Conservation (phyloP, 2,329 filamentous ascomycete genomes). For the Corniculantispora saksenae region DNA sequence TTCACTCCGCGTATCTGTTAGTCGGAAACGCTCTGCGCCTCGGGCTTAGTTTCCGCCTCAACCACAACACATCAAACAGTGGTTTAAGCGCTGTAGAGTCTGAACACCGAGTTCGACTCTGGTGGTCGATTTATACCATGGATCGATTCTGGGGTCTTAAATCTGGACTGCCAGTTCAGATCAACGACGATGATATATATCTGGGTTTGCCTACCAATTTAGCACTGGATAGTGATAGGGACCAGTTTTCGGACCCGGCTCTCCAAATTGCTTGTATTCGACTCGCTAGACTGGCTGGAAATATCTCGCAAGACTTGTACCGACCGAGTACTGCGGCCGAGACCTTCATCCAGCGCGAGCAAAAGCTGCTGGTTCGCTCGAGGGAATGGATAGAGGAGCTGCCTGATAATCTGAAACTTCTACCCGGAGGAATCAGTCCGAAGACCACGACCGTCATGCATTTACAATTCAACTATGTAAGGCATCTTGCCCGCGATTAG, state of each 20-base stretch:
- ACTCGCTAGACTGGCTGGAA: neutral
- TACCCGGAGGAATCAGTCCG: neutral
- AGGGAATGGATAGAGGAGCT: neutral
- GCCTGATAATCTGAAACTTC: neutral
- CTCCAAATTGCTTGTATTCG: neutral
- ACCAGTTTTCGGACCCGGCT: neutral
- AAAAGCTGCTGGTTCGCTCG: neutral
- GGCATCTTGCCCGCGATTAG: neutral
- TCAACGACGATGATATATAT: neutral
- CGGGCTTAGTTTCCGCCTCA: neutral
- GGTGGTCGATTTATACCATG: neutral
- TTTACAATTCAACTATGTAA: slow-evolving; percentile 2
- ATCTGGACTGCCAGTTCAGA: neutral
- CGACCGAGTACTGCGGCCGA: neutral
- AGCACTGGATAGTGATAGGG: neutral
- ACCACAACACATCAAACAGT: neutral
- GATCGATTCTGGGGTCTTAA: neutral
- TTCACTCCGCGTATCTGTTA: slow-evolving; percentile 1
- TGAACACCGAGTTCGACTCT: neutral
- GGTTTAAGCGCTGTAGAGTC: neutral
- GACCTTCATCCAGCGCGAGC: neutral
- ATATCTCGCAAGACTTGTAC: neutral
- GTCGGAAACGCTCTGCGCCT: neutral
- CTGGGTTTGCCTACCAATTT: neutral
- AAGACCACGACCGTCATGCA: neutral